phyloP scores from a whole-genome alignment of 2,329 filamentous ascomycete species.

The Bisporella sp. region DNA sequence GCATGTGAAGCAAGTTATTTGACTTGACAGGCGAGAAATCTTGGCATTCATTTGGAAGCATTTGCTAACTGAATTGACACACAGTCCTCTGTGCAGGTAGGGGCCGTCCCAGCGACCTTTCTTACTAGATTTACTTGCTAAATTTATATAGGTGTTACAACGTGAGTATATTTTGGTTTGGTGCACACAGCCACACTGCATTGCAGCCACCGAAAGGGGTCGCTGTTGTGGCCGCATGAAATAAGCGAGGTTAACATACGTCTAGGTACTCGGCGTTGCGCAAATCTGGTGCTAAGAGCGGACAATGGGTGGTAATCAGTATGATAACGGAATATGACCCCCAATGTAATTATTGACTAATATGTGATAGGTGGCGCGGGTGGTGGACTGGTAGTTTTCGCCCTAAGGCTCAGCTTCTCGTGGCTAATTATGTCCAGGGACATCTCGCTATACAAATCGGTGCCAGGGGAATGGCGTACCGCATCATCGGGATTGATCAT shows the following conservation, averaged over 20 bases:
- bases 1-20: too few relatives aligned
- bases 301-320: slow-evolving; percentile 27
- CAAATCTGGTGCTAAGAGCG: slow-evolving; percentile 45
- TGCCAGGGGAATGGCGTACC: slow-evolving; percentile 50
- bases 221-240: slow-evolving; percentile 15
- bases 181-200: slow-evolving; percentile 10
- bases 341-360: slow-evolving; percentile 12
- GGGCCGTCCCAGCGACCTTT: too few relatives aligned
- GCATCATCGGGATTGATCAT: slow-evolving; percentile 60
- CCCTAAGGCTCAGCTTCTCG: slow-evolving; percentile 4
- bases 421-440: slow-evolving; percentile 32
- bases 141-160: slow-evolving; percentile 61
- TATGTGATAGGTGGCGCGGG: slow-evolving; percentile 42
- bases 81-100: too few relatives aligned
- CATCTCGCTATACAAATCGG: slow-evolving; percentile 58
- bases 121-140: slow-evolving; percentile 22
- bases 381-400: slow-evolving; percentile 41
- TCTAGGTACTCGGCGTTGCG: slow-evolving; percentile 52
- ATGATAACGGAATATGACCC: slow-evolving; percentile 2
- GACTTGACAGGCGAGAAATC: too few relatives aligned
- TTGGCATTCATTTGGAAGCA: too few relatives aligned
- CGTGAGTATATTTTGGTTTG: slow-evolving; percentile 24
- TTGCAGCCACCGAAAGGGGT: slow-evolving; percentile 4
- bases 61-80: too few relatives aligned
- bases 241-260: slow-evolving; percentile 18